A percentile compares a stretch with the other conserved stretches of the same genome.
phyloP scores from a whole-genome alignment of 495 filamentous ascomycete genomes.

The Opeltia flavorubescens region DNA sequence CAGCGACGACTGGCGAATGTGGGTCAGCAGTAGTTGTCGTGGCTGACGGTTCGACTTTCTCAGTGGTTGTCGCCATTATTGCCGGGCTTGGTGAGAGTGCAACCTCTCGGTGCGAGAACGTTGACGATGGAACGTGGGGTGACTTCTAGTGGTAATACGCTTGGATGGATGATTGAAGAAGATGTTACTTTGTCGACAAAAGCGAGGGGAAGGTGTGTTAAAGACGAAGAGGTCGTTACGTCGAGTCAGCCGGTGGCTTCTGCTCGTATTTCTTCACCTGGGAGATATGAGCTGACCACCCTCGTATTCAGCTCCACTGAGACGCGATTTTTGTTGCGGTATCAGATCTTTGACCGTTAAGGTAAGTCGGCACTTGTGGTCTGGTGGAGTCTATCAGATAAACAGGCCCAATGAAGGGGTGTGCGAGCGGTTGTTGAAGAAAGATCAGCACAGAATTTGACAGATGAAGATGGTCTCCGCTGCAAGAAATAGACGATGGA shows the following conservation, averaged over 20 bases:
- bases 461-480: conserved; percentile 5
- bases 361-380: too few species aligned
- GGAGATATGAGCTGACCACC: too few species aligned
- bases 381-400: too few species aligned
- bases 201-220: neutral
- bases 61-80: neutral
- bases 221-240: too few species aligned
- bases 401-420: too few species aligned
- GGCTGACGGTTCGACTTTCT: neutral
- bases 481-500: neutral
- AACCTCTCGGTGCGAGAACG: neutral
- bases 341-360: too few species aligned
- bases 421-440: too few species aligned
- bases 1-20: neutral
- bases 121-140: neutral
- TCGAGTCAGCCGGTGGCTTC: too few species aligned
- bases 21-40: neutral
- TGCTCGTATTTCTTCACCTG: too few species aligned
- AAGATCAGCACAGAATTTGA: neutral
- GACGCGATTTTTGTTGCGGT: too few species aligned
- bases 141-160: neutral
- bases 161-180: neutral
- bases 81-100: neutral
- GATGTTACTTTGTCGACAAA: neutral
- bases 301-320: too few species aligned